These are phyloP conservation scores for Brettanomyces naardenensis DNA, from an alignment of 805 yeast species.

Conservation along the genomic window DNA sequence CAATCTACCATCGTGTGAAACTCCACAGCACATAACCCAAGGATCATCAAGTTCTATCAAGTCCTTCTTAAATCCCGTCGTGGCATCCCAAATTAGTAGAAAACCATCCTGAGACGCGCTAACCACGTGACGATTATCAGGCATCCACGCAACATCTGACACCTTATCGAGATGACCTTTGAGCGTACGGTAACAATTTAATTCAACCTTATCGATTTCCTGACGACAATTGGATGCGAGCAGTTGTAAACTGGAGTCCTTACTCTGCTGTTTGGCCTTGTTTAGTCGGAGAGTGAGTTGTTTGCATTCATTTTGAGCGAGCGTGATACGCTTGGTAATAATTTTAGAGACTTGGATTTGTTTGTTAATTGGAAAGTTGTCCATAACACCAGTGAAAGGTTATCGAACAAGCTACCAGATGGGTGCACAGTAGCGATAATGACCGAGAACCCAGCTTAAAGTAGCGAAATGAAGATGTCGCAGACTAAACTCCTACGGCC, in stretches of 20 bases:
- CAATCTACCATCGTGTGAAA: slow-evolving; percentile 54
- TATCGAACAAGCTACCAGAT: no score
- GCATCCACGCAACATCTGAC: slow-evolving; percentile 60
- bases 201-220: slow-evolving; percentile 4
- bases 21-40: slow-evolving; percentile 73
- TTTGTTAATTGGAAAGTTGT: slow-evolving; percentile 2
- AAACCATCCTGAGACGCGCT: slow-evolving; percentile 86
- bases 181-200: slow-evolving; percentile 26
- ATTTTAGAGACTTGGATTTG: slow-evolving; percentile 19
- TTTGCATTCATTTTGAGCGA: slow-evolving; percentile 21
- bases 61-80: slow-evolving; percentile 59
- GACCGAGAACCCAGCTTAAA: no score
- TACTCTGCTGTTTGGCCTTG: slow-evolving; percentile 19
- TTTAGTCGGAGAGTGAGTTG: slow-evolving; percentile 18
- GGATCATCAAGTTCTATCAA: slow-evolving; percentile 68
- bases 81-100: slow-evolving; percentile 75
- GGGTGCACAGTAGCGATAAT: no score
- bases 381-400: not conserved
- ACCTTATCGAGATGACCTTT: slow-evolving; percentile 71
- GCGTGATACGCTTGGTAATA: slow-evolving; percentile 15
- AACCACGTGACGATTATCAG: slow-evolving; percentile 51
- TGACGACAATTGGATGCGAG: slow-evolving; percentile 19
- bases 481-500: no score
- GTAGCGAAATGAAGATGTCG: no score
- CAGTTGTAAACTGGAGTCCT: slow-evolving; percentile 19